These are phyloP conservation scores for Cryoendolithus antarcticus DNA, from an alignment of 2,329 filamentous ascomycete genomes.

Conservation along the genomic window DNA sequence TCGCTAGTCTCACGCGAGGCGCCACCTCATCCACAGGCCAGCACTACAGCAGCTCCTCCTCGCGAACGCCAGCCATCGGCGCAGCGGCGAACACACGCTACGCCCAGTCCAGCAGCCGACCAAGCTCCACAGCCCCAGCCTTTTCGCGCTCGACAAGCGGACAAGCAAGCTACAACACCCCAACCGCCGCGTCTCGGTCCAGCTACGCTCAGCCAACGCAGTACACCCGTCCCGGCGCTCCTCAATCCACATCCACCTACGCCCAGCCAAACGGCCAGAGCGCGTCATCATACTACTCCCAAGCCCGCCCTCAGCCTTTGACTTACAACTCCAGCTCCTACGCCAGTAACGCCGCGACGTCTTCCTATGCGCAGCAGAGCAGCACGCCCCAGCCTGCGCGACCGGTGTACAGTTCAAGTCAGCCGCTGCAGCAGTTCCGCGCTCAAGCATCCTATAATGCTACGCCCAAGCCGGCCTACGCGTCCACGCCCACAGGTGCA, in stretches of 20 bases:
- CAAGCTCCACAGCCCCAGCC: constrained; percentile 11
- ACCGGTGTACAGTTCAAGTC: constrained; percentile 10
- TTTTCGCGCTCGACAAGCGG: constrained; percentile 18
- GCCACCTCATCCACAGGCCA: constrained; percentile 17
- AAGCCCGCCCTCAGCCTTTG: constrained; percentile 8
- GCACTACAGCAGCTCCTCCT: constrained; percentile 21
- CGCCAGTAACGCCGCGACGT: background rate
- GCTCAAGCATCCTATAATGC: constrained; percentile 6
- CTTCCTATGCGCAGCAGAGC: constrained; percentile 8
- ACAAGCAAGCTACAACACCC: constrained; percentile 16
- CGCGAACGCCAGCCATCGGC: constrained; percentile 22
- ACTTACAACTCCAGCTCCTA: constrained; percentile 10
- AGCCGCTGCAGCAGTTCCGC: constrained; percentile 14
- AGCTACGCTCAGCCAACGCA: constrained; percentile 15
- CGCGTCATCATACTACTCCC: constrained; percentile 14
- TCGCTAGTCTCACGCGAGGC: constrained; percentile 18
- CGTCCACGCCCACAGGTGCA: too few species aligned
- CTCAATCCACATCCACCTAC: constrained; percentile 11
- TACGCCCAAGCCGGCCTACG: too few species aligned
- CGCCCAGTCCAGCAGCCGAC: constrained; percentile 15
- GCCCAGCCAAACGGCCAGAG: constrained; percentile 10
- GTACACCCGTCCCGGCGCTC: constrained; percentile 15
- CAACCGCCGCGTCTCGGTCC: constrained; percentile 11
- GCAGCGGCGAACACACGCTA: constrained; percentile 24
- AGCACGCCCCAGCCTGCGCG: constrained; percentile 14